Evolutionary conservation across 768 basidiomycete genomes (phyloP), one percentile per base, ranked within the genome.

Genomic region (Amanita jacksonii): DNA sequence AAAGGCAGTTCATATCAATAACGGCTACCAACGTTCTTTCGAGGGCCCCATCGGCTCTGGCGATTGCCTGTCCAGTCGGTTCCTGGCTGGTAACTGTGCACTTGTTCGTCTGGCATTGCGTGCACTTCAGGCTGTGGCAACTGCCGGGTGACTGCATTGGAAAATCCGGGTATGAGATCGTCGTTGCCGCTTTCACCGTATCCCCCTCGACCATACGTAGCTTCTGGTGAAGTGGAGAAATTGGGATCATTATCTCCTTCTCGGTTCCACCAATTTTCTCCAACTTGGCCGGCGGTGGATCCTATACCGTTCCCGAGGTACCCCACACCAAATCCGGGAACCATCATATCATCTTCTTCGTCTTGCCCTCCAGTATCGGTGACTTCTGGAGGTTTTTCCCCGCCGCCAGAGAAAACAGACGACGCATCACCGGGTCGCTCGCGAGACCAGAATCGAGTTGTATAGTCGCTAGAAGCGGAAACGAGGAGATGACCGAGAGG

Each of bases 381-480:
- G 30, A 74, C 65, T 52, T 82, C 83, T 0, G 85, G 83, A 9
- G 88, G 89, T 62, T 86, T 87, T 67, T 90, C 86, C 12, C 85
- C 87, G 5, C 84, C 85, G 6, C 77, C 82, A 0, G 77, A 77
- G 60, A 88, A 88, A 32, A 81, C 86, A 43, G 75, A 77, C n/a
- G 74, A 69, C 1, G 73, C 70, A 53, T 89, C 87, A n/a, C 88
- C 86, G 0, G 88, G 88, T 3, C 88, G 75, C 57, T 91, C 88
- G 54, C 94, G 78, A 38, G 83, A 82, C 94, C 96, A 98, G 73
- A 98, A 99, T n/a, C 93, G 78, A 5, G 94, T 96, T 4, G 96
- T 97, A 66, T 93, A 90, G 69, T 99, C 96, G 67, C 96, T 98
- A n/a, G 86, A 87, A 8, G 85, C 96, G 49, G 79, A 83, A 49